These are phyloP conservation scores for Fragilariopsis cylindrus DNA, from an alignment of 108 stramenopile genomes.

Conservation along the genomic window DNA sequence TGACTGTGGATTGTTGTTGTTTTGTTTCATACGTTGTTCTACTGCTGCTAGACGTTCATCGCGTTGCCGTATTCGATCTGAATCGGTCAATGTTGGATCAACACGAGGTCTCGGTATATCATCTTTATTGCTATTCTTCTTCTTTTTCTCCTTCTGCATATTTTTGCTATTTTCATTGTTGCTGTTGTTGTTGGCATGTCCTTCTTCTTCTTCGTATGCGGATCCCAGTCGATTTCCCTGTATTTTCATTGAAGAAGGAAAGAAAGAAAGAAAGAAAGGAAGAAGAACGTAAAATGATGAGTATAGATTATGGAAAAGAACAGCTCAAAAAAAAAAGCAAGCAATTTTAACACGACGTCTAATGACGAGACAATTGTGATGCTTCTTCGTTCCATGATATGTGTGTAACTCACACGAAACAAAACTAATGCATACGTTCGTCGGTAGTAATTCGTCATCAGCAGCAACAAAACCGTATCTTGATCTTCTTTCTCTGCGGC, in stretches of 20 bases:
- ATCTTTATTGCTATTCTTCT: neutral
- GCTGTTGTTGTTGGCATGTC: neutral
- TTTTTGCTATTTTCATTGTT: neutral
- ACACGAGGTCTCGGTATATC: conserved; percentile 32
- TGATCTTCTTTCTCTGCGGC: neutral
- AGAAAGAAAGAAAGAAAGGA: neutral
- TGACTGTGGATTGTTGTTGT: conserved; percentile 14
- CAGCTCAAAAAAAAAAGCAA: neutral
- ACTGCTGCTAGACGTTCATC: conserved; percentile 48
- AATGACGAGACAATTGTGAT: too few relatives aligned
- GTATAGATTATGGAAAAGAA: neutral
- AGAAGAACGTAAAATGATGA: neutral
- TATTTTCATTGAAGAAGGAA: neutral
- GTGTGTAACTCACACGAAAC: too few relatives aligned
- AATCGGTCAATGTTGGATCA: conserved; percentile 46
- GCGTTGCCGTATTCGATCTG: conserved; percentile 45
- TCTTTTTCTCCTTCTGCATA: neutral
- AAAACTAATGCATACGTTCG: too few relatives aligned
- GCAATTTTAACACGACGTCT: neutral
- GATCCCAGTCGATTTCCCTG: conserved; percentile 54
- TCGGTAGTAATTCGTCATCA: too few relatives aligned
- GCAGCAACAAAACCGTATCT: too few relatives aligned
- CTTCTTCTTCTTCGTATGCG: conserved; percentile 26
- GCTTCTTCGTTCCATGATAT: too few relatives aligned
- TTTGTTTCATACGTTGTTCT: conserved; percentile 43